Evolutionary conservation across 768 basidiomycete genomes (phyloP).

Genomic region (Agaricus sinodeliciosus): DNA sequence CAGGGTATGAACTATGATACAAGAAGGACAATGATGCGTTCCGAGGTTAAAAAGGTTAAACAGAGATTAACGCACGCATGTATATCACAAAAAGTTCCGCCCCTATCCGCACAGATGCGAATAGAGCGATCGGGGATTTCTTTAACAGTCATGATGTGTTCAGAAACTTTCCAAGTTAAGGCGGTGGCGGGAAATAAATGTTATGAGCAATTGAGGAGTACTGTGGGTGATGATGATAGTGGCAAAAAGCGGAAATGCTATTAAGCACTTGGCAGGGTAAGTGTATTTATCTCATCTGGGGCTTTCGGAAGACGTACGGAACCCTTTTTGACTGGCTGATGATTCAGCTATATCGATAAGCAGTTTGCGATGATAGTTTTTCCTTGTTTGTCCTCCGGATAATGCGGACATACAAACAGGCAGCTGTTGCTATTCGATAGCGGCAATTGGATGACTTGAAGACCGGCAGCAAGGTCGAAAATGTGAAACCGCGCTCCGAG

Average conservation of each 20-base stretch:
- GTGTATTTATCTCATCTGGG: not conserved
- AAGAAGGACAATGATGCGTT: not conserved
- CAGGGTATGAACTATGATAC: conserved; percentile 58
- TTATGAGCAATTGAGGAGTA: not conserved
- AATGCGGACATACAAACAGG: no score
- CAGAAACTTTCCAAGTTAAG: no score
- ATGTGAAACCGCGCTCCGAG: not conserved
- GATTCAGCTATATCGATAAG: no score
- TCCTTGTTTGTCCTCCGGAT: no score
- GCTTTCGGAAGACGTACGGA: conserved; percentile 8
- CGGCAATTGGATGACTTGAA: not conserved
- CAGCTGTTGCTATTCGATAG: no score
- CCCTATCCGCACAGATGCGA: conserved; percentile 81
- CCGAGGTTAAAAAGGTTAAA: not conserved
- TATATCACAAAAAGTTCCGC: conserved; percentile 90
- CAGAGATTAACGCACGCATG: conserved; percentile 52
- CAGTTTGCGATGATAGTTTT: no score
- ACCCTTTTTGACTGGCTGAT: not conserved
- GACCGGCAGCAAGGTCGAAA: not conserved
- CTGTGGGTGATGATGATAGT: not conserved
- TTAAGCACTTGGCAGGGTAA: not conserved
- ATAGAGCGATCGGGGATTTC: conserved; percentile 68
- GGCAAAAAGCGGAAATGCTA: not conserved
- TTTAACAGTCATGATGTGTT: not conserved
- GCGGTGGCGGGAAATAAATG: not conserved